A percentile compares a stretch with the other conserved stretches of the same genome.
Evolutionary conservation across 2,329 filamentous ascomycete species (phyloP).

Genomic region (Xylaria digitata): DNA sequence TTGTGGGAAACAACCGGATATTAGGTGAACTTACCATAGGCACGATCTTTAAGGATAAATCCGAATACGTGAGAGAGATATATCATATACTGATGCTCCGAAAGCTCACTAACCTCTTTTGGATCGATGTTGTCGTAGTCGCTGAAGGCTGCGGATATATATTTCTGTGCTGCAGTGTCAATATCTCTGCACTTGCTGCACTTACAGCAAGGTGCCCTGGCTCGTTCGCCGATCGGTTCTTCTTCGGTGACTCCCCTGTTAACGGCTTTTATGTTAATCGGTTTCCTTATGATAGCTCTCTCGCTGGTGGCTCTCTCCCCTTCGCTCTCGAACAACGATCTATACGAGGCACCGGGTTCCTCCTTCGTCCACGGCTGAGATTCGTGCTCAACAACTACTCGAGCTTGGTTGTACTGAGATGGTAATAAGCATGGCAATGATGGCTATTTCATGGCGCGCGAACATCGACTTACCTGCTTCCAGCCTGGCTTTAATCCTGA

Average conservation of each 20-base stretch:
- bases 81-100: constrained; percentile 37
- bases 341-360: not conserved
- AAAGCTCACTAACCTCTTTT: constrained; percentile 18
- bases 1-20: not conserved
- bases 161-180: constrained; percentile 24
- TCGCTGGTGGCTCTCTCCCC: not conserved
- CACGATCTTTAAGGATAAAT: constrained; percentile 36
- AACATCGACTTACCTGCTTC: constrained; percentile 26
- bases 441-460: not conserved
- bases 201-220: constrained; percentile 34
- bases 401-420: constrained; percentile 15
- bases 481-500: constrained; percentile 31
- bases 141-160: constrained; percentile 28
- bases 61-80: constrained; percentile 37
- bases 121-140: constrained; percentile 38
- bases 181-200: constrained; percentile 27
- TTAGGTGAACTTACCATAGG: constrained; percentile 26
- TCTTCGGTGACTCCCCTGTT: constrained; percentile 20
- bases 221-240: constrained; percentile 32
- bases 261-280: no score
- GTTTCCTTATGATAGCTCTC: no score
- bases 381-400: constrained; percentile 19
- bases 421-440: not conserved
- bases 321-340: not conserved
- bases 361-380: not conserved